Conservation (phyloP, 805 yeast genomes). For the Starmerella vitae region DNA sequence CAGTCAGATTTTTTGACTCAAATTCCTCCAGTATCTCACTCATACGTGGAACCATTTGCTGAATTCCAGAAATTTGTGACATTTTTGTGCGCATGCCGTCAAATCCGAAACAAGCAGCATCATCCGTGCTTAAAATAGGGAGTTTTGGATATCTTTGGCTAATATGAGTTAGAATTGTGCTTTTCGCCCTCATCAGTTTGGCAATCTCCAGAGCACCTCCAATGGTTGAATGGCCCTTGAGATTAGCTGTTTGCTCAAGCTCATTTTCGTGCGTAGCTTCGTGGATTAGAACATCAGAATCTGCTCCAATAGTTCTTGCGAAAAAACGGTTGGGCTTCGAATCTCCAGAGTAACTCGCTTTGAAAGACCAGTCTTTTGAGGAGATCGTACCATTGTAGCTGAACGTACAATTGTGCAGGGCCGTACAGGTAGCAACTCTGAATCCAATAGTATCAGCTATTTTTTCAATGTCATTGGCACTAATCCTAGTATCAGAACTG, state of each 20-base stretch:
- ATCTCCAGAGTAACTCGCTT: conserved; percentile 85
- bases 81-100: conserved; percentile 48
- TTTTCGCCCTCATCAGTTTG: conserved; percentile 54
- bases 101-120: conserved; percentile 36
- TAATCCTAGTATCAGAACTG: conserved; percentile 2
- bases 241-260: conserved; percentile 59
- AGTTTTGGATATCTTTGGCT: conserved; percentile 72
- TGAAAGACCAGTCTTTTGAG: conserved; percentile 33
- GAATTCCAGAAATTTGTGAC: conserved; percentile 31
- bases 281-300: conserved; percentile 68
- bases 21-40: conserved; percentile 17
- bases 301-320: conserved; percentile 44
- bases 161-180: conserved; percentile 75
- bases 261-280: conserved; percentile 87
- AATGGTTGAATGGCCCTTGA: conserved; percentile 77
- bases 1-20: conserved; percentile 1
- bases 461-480: neutral
- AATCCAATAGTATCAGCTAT: neutral
- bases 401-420: conserved; percentile 63
- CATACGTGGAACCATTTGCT: conserved; percentile 21
- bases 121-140: conserved; percentile 25
- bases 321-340: conserved; percentile 68
- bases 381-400: conserved; percentile 56
- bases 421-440: conserved; percentile 43
- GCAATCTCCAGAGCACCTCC: conserved; percentile 71